Conservation (phyloP, 371 early-diverging fungal species). For the Syncephalastrum sp. region DNA sequence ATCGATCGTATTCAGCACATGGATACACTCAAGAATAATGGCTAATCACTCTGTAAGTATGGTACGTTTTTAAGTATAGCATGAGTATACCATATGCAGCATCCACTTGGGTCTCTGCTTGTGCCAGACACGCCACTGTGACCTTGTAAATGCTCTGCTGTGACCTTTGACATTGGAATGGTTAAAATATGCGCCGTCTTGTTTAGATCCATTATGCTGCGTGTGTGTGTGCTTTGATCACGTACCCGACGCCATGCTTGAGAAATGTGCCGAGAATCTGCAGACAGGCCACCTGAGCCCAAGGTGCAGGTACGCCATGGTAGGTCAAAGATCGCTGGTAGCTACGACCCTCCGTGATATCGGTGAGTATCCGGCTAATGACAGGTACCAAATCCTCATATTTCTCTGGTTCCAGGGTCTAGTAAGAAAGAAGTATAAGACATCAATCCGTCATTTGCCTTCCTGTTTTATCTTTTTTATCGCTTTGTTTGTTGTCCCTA, state of each 20-base stretch:
- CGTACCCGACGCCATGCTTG: conserved; percentile 35
- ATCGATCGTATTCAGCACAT: conserved; percentile 26
- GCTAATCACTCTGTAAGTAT: conserved; percentile 19
- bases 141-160: conserved; percentile 26
- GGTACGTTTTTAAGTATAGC: neutral
- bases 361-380: conserved; percentile 33
- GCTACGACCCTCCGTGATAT: conserved; percentile 38
- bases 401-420: conserved; percentile 14
- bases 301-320: conserved; percentile 57
- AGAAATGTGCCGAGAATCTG: conserved; percentile 29
- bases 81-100: conserved; percentile 41
- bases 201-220: neutral
- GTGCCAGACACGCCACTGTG: conserved; percentile 24
- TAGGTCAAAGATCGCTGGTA: conserved; percentile 36
- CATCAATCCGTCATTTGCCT: neutral
- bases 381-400: conserved; percentile 33
- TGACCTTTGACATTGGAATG: conserved; percentile 15
- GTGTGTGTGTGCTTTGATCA: neutral
- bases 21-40: conserved; percentile 42
- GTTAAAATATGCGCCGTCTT: neutral
- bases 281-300: conserved; percentile 48
- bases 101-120: conserved; percentile 43
- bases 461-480: neutral
- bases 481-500: too few relatives aligned
- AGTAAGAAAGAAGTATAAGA: too few relatives aligned